Evolutionary conservation across 1,284 basidiomycete genomes (phyloP), one percentile per base, ranked within the genome.

Genomic region (Volvariella volvacea): DNA sequence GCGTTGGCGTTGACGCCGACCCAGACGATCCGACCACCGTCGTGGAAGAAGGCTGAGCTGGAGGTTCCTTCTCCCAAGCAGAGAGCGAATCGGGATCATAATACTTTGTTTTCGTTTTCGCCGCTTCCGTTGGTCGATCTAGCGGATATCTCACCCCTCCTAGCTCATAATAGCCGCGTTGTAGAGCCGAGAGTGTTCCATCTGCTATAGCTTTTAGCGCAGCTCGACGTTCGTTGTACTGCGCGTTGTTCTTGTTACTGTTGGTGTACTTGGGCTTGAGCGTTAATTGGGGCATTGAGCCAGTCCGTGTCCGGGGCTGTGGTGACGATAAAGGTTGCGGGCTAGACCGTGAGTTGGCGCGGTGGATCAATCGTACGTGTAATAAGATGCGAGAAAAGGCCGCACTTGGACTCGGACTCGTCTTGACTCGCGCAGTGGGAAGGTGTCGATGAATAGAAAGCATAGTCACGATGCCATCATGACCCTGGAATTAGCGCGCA

Each of bases 201-300:
- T 55, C 46, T 1, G 53, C 55, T 20, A 57, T 53, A 22, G 30
- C 48, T 41, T 53, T 53, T 37, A 57, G 45, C 15, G 49, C 48
- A 7, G 50, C 39, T 14, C 57, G 52, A 34, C 51, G 51, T 16
- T 41, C 48, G 39, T 56, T 53, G 20, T 50, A 36, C 25, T 31
- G 25, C 39, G 20, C 41, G 14, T 30, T 10, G 44, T n/a, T n/a
- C n/a, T n/a, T n/a, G n/a, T n/a, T n/a, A n/a, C n/a, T n/a, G n/a
- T n/a, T 14, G 20, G 17, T 40, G 22, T 40, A 16, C 8, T 40
- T 40, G 39, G 22, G 39, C 20, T 4, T 20, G 6, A 17, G 8
- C 17, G 17, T 7, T 36, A 12, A 28, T 28, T 6, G 9, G n/a
- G 19, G 34, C 34, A 20, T 15, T 37, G 30, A 32, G 30, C 30